Base-by-base conservation (phyloP, 176 grass and related monocot genomes). In the Aegilops bicornis region DNA sequence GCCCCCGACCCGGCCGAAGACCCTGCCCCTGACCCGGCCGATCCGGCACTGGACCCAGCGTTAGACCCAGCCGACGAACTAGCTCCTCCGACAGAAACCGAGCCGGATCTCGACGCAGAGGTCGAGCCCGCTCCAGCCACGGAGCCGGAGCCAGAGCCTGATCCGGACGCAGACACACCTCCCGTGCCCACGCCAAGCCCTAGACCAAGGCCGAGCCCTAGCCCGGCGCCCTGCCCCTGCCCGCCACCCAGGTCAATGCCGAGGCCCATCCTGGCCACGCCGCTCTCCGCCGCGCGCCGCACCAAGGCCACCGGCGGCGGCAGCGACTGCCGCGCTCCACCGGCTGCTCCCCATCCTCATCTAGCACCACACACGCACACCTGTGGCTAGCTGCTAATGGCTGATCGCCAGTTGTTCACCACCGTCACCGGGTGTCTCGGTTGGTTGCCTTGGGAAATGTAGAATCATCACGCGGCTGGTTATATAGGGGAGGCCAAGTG, bases 181-280 rank as follows among this genome's bases (percentile, higher is more conserved):
- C 75, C 84, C 0, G 84, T 87, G 42, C 81, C 74, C 10, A 30
- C 74, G 11, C 83, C 86, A 0, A 84, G 1, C 1, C 88, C 80
- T 0, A 81, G 35, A 1, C 93, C 93, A 0, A 86, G 43, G 0
- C 92, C 88, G 0, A 94, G 67, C 0, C 92, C 82, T 0, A 93
- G 73, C 19, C 90, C 92, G 1, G 7, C 15, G 1, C 80, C 87
- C 8, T 71, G 72, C 12, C 80, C 87, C 8, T 71, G 72, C 12
- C 86, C 64, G 9, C 68, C 60, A 22, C 84, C 75, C 43, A 79
- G 33, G 33, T 54, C 79, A 3, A 92, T 20, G 31, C 86, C 82
- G 35, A 95, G 93, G 43, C 47, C 64, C 80, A 90, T 95, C 82
- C 93, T 79, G 23, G 72, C 85, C 9, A 82, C 87, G 8, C 25